Conservation (phyloP, 2,329 filamentous ascomycete species). For the Penicillium griseofulvum region DNA sequence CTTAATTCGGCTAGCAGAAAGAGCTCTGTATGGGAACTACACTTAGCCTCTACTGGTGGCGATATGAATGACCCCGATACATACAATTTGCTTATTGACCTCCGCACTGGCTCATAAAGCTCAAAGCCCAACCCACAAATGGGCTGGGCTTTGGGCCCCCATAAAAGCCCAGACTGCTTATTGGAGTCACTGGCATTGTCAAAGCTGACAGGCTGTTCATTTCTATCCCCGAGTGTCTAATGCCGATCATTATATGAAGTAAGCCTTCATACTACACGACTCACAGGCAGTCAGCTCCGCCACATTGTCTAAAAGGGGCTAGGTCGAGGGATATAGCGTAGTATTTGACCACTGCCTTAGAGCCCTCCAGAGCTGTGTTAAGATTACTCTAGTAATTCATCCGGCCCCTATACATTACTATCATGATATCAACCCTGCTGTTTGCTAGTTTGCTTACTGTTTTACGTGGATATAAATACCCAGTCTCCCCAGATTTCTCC, state of each 20-base stretch:
- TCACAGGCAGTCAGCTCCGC: background rate
- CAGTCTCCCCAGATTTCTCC: too few species aligned
- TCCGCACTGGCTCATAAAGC: too few species aligned
- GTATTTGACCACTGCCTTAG: background rate
- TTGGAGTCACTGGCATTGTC: background rate
- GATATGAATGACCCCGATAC: background rate
- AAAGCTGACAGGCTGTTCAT: background rate
- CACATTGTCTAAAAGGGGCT: background rate
- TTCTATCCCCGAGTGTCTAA: background rate
- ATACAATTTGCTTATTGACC: background rate
- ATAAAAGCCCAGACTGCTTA: background rate
- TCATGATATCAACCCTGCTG: too few species aligned
- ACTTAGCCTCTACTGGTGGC: too few species aligned
- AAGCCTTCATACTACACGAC: background rate
- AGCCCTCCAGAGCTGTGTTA: background rate
- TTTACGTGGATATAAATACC: too few species aligned
- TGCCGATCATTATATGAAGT: background rate
- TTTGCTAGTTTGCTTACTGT: too few species aligned
- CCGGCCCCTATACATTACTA: background rate
- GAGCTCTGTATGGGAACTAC: rapidly evolving
- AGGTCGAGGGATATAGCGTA: background rate
- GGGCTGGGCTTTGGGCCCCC: too few species aligned
- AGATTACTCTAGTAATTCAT: background rate
- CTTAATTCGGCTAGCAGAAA: background rate
- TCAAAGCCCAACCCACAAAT: too few species aligned